phyloP scores from a whole-genome alignment of 208 protist genomes.

The Acanthamoeba triangularis region DNA sequence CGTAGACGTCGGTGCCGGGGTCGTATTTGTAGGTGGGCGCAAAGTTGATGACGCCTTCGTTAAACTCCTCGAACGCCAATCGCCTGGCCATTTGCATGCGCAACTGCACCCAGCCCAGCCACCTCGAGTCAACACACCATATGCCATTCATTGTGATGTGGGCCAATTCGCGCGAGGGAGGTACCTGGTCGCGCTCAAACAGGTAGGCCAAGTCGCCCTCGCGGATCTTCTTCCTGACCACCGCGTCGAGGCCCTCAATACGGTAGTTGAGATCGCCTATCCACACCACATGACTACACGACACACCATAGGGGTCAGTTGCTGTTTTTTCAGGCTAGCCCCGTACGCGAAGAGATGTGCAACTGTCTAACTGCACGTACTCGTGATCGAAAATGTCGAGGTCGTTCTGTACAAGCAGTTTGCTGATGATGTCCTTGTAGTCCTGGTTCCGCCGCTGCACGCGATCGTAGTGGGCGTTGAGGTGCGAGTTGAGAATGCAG shows the following conservation, averaged over 20 bases:
- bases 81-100: constrained; percentile 81
- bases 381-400: constrained; percentile 75
- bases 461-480: constrained; percentile 84
- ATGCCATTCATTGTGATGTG: background rate
- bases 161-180: background rate
- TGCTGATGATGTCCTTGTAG: constrained; percentile 84
- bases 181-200: constrained; percentile 85
- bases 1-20: constrained; percentile 84
- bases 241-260: constrained; percentile 81
- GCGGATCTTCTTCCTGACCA: constrained; percentile 79
- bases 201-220: constrained; percentile 84
- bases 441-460: constrained; percentile 86
- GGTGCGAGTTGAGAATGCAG: constrained; percentile 88
- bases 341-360: background rate
- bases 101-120: constrained; percentile 78
- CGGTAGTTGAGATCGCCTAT: constrained; percentile 93
- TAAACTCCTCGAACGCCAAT: constrained; percentile 88
- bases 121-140: background rate
- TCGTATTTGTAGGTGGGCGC: constrained; percentile 93
- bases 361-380: constrained; percentile 33
- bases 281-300: constrained; percentile 84
- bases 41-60: constrained; percentile 89
- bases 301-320: background rate
- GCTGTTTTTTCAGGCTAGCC: background rate
- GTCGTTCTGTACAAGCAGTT: constrained; percentile 81